These are phyloP conservation scores for Pisolithus sp. DNA, from an alignment of 768 basidiomycete species.

Conservation along the genomic window DNA sequence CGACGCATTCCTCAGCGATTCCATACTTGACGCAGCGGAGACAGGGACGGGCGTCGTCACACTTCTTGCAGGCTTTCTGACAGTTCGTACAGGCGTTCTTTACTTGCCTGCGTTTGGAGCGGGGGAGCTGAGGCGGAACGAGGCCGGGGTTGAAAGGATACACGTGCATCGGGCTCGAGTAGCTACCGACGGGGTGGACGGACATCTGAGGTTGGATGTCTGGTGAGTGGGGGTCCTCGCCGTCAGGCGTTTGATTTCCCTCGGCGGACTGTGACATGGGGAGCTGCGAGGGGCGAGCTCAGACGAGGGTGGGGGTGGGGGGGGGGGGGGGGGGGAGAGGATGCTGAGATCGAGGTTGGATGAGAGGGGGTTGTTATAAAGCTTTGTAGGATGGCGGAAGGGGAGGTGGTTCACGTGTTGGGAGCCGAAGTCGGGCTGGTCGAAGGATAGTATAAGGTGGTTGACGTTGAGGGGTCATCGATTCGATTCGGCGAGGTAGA, in stretches of 20 bases:
- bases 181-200: conserved; percentile 43
- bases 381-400: too few species aligned
- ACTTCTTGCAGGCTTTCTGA: conserved; percentile 89
- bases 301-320: conserved; percentile 10
- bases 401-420: conserved; percentile 27
- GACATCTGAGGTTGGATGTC: conserved; percentile 44
- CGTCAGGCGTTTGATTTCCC: conserved; percentile 35
- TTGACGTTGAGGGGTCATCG: conserved; percentile 14
- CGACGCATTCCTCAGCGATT: conserved; percentile 77
- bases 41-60: conserved; percentile 87
- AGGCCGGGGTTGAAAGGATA: conserved; percentile 56
- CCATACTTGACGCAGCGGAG: conserved; percentile 91
- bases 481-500: not conserved
- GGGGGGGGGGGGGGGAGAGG: not conserved
- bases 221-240: conserved; percentile 31
- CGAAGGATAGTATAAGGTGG: too few species aligned
- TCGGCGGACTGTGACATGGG: conserved; percentile 31
- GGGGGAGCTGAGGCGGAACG: conserved; percentile 42
- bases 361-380: conserved; percentile 6
- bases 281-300: conserved; percentile 20
- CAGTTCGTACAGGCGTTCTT: conserved; percentile 90
- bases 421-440: conserved; percentile 14
- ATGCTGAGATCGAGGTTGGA: conserved; percentile 4
- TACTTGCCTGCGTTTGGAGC: conserved; percentile 79
- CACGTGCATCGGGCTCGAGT: conserved; percentile 60